Evolutionary conservation across 352 stramenopile species (phyloP).

Genomic region (Thraustochytrium striatum): DNA sequence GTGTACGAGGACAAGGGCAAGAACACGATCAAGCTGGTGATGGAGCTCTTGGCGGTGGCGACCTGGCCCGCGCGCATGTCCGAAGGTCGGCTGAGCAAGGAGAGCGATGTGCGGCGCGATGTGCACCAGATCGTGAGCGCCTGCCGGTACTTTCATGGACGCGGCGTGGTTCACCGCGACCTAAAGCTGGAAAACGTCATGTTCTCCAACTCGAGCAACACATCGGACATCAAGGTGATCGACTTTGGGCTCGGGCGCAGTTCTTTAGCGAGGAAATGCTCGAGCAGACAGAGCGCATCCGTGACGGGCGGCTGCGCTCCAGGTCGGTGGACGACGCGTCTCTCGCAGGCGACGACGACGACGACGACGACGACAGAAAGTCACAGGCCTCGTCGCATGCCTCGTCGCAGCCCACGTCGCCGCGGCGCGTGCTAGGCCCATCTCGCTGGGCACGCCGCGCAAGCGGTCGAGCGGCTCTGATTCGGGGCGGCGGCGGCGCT

Average conservation of each 20-base stretch:
- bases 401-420: no score
- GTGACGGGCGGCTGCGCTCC: background rate
- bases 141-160: slow-evolving; percentile 57
- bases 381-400: no score
- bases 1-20: slow-evolving; percentile 55
- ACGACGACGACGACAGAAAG: no score
- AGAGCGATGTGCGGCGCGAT: slow-evolving; percentile 7
- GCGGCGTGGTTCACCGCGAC: slow-evolving; percentile 65
- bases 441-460: no score
- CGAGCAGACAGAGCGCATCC: background rate
- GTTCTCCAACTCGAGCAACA: slow-evolving; percentile 51
- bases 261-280: slow-evolving; percentile 55
- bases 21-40: slow-evolving; percentile 55
- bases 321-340: background rate
- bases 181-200: slow-evolving; percentile 64
- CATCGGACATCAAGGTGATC: slow-evolving; percentile 60
- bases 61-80: slow-evolving; percentile 55
- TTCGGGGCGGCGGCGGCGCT: no score
- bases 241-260: slow-evolving; percentile 65
- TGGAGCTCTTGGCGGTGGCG: slow-evolving; percentile 60
- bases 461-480: no score
- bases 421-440: no score
- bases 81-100: slow-evolving; percentile 19
- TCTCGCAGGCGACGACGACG: no score
- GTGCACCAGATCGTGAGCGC: slow-evolving; percentile 52